Evolutionary conservation across 495 filamentous ascomycete species (phyloP).

Genomic region (Penicillium pancosmium): DNA sequence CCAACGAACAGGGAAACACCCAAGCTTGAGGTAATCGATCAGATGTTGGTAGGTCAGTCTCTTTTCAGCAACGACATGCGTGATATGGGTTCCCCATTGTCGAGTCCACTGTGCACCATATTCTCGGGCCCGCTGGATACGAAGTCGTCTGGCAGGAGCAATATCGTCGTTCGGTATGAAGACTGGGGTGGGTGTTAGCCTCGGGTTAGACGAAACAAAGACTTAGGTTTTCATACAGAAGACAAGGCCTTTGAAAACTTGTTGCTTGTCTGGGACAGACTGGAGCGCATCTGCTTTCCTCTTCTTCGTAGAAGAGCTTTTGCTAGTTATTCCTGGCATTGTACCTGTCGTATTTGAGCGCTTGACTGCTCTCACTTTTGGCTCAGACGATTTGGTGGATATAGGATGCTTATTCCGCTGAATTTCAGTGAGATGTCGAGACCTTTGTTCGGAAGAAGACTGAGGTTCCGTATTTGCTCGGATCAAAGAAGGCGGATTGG

Average conservation of each 20-base stretch:
- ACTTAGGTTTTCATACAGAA: conserved; percentile 54
- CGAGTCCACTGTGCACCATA: conserved; percentile 71
- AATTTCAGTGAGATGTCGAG: neutral
- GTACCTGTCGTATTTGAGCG: conserved; percentile 20
- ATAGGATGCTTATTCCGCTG: neutral
- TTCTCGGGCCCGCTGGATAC: conserved; percentile 74
- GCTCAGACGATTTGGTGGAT: neutral
- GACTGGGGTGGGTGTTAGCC: conserved; percentile 37
- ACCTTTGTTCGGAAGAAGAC: conserved; percentile 2
- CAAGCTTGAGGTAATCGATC: conserved; percentile 57
- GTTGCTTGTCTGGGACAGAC: conserved; percentile 57
- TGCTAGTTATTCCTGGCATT: conserved; percentile 20
- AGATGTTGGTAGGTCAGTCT: conserved; percentile 66
- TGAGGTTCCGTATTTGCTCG: conserved; percentile 23
- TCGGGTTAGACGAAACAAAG: neutral
- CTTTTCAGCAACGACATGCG: conserved; percentile 82
- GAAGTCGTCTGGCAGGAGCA: conserved; percentile 62
- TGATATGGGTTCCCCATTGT: conserved; percentile 56
- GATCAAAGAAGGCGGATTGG: neutral
- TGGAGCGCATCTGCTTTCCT: conserved; percentile 32
- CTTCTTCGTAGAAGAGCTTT: conserved; percentile 27
- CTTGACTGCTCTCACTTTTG: conserved; percentile 12
- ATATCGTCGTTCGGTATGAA: conserved; percentile 84
- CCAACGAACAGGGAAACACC: conserved; percentile 47
- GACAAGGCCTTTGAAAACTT: conserved; percentile 64